phyloP scores from a whole-genome alignment of 2,329 filamentous ascomycete genomes.

The Fusarium sp. region DNA sequence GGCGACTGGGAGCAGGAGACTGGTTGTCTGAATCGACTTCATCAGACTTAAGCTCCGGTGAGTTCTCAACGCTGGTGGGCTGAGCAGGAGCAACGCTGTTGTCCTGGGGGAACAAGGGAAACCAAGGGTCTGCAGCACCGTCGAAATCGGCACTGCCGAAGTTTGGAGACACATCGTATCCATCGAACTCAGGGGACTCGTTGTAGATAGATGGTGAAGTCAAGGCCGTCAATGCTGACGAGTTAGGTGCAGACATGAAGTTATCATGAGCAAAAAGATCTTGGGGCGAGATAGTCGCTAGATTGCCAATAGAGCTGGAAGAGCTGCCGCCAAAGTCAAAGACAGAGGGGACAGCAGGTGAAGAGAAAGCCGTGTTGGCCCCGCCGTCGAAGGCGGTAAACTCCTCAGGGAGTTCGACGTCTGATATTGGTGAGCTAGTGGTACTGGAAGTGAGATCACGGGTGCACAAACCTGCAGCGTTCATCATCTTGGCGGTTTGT shows the following conservation, averaged over 20 bases:
- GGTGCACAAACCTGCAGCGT: constrained; percentile 52
- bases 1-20: constrained; percentile 51
- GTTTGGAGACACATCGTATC: constrained; percentile 81
- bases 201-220: constrained; percentile 85
- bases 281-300: constrained; percentile 84
- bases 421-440: constrained; percentile 55
- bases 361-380: constrained; percentile 62
- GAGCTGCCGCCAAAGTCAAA: constrained; percentile 62
- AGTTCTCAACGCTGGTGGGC: constrained; percentile 49
- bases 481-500: constrained; percentile 57
- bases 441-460: background rate
- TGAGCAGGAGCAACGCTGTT: constrained; percentile 39
- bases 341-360: constrained; percentile 59
- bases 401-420: constrained; percentile 67
- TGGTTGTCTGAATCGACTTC: constrained; percentile 59
- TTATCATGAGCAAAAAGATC: constrained; percentile 78
- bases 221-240: constrained; percentile 81
- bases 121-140: constrained; percentile 69
- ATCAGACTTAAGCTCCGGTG: constrained; percentile 56
- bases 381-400: constrained; percentile 66
- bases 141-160: constrained; percentile 70
- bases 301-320: constrained; percentile 62
- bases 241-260: constrained; percentile 81
- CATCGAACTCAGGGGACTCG: constrained; percentile 80
- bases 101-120: constrained; percentile 74